Evolutionary conservation across 2,329 filamentous ascomycete genomes (phyloP), one percentile per base, ranked within the genome.

Genomic region (Didymella pinodella): DNA sequence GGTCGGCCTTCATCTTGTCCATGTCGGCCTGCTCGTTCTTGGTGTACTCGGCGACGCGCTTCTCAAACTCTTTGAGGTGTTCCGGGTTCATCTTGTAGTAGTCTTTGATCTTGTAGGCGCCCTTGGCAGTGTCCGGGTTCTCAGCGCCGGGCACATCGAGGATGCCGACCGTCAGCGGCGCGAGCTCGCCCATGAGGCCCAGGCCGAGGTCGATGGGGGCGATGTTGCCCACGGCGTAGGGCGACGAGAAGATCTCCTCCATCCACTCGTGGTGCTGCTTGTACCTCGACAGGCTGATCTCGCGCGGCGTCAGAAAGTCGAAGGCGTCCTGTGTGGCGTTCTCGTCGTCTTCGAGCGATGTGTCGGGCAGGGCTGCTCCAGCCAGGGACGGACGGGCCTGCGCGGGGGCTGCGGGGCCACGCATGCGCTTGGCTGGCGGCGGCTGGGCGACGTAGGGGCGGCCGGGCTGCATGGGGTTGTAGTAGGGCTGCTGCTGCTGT

Each of bases 241-340:
- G 92, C 1, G 94, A 98, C 0, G 91, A 92, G 53, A 98, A 86
- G 28, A 99, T 89, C 78, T 99, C 94, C 73, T 98, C 95, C 92
- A 99, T 97, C 95, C 94, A 98, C 76, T 97, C 92, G 71, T 99
- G 94, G 70, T 99, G 96, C 73, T 97, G 93, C 74, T 90, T 90
- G 76, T 97, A 99, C 54, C 95, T 87, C 64, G 88, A 87, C 60
- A 92, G 83, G 67, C 93, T 96, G 61, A 99, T 90, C 64, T 99
- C 95, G 43, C 93, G 86, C 3, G 93, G 93, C 0, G 92, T 94
- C 62, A 97, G 82, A 63, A 92, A 87, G 73, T 99, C 95, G 70
- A 99, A 92, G 74, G 93, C 85, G 75, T 99, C 95, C 20, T 91
- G 85, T 7, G 90, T 90, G 3, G 90, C 90, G 71, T 97, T 94